These are phyloP conservation scores for Wickerhamiella azyma DNA, from an alignment of 805 yeast species.

Conservation along the genomic window DNA sequence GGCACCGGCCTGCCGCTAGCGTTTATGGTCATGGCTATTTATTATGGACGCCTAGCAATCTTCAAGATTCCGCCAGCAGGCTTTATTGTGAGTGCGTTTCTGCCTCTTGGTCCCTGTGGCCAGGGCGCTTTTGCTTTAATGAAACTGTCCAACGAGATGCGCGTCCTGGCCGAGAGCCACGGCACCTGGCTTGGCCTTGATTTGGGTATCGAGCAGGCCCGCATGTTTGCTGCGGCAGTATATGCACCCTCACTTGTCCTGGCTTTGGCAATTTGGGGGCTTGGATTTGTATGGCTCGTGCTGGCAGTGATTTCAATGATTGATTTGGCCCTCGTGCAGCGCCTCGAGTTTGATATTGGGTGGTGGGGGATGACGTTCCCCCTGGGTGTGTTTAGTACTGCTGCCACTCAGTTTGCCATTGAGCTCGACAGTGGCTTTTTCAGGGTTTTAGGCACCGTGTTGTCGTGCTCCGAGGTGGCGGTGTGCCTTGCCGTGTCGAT, in stretches of 20 bases:
- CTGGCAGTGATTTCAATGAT: conserved; percentile 29
- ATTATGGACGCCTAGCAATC: conserved; percentile 44
- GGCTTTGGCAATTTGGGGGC: conserved; percentile 41
- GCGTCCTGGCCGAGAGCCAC: conserved; percentile 27
- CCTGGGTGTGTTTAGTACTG: conserved; percentile 63
- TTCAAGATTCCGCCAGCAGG: conserved; percentile 41
- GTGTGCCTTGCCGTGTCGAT: conserved; percentile 8
- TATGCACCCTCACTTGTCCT: conserved; percentile 22
- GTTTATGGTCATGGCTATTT: conserved; percentile 39
- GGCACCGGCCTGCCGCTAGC: conserved; percentile 54
- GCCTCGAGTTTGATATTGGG: conserved; percentile 35
- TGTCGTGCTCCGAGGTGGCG: conserved; percentile 40
- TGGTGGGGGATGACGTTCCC: conserved; percentile 94
- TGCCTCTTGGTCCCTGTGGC: conserved; percentile 75
- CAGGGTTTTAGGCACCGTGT: conserved; percentile 47
- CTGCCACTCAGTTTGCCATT: conserved; percentile 38
- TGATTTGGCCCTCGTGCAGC: conserved; percentile 8
- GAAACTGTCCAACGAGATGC: conserved; percentile 32
- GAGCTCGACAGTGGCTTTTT: conserved; percentile 42
- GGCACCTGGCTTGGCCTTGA: conserved; percentile 24
- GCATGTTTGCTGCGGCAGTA: neutral
- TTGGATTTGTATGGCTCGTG: conserved; percentile 33
- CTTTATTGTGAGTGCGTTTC: conserved; percentile 47
- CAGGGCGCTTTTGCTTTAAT: conserved; percentile 67
- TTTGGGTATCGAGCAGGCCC: neutral